phyloP scores from a whole-genome alignment of 106 monocot species.

The Gastrodia elata region DNA sequence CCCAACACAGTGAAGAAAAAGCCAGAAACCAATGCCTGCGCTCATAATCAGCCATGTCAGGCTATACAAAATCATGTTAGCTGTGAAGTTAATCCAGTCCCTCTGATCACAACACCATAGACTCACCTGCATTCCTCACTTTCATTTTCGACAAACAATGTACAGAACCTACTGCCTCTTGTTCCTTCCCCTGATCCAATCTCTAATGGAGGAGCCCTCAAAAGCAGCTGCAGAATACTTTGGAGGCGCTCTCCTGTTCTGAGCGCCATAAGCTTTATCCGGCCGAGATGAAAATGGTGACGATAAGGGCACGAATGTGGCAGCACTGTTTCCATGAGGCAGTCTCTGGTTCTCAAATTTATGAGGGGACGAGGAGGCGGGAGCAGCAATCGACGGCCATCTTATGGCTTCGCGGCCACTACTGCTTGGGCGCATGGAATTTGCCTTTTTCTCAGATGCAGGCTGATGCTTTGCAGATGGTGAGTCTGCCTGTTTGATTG shows the following conservation, averaged over 20 bases:
- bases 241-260: slow-evolving; percentile 23
- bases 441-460: slow-evolving; percentile 19
- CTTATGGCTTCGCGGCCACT: slow-evolving; percentile 25
- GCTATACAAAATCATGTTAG: slow-evolving; percentile 4
- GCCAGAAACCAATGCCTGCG: neutral
- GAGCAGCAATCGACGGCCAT: slow-evolving; percentile 19
- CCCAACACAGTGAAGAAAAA: neutral
- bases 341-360: slow-evolving; percentile 24
- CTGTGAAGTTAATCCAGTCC: slow-evolving; percentile 4
- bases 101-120: neutral
- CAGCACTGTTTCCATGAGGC: slow-evolving; percentile 3
- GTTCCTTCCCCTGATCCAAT: slow-evolving; percentile 44
- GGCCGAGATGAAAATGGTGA: slow-evolving; percentile 4
- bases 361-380: slow-evolving; percentile 13
- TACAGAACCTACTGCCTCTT: slow-evolving; percentile 26
- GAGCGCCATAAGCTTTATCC: slow-evolving; percentile 30
- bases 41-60: slow-evolving; percentile 1
- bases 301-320: slow-evolving; percentile 10
- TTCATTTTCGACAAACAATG: slow-evolving; percentile 1
- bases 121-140: neutral
- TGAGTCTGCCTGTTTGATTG: slow-evolving; percentile 14
- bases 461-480: slow-evolving; percentile 24
- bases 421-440: slow-evolving; percentile 12
- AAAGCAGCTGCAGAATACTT: slow-evolving; percentile 10
- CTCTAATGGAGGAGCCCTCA: slow-evolving; percentile 23